phyloP scores from a whole-genome alignment of 495 filamentous ascomycete species.

The Neurospora terricola region DNA sequence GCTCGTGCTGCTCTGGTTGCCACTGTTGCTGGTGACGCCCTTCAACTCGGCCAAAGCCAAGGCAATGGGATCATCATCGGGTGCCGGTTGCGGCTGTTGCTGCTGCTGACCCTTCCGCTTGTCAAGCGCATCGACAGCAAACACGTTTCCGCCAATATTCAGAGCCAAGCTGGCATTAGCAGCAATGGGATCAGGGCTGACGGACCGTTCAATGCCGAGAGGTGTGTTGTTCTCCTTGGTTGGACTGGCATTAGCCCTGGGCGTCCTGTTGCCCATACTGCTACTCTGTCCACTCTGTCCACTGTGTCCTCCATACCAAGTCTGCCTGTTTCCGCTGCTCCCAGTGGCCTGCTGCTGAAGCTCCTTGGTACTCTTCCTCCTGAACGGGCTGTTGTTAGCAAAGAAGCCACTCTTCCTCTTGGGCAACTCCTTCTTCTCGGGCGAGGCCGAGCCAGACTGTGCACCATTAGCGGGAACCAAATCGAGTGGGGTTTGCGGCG shows the following conservation, averaged over 20 bases:
- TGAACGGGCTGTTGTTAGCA: conserved; percentile 85
- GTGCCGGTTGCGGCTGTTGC: conserved; percentile 20
- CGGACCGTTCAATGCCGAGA: conserved; percentile 32
- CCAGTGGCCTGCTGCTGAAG: conserved; percentile 8
- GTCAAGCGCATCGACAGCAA: conserved; percentile 86
- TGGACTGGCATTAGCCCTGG: conserved; percentile 4
- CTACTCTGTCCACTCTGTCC: background rate
- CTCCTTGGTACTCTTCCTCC: conserved; percentile 88
- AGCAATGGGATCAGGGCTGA: conserved; percentile 79
- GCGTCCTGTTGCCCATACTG: background rate
- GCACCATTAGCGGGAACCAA: conserved; percentile 8
- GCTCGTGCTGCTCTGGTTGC: background rate
- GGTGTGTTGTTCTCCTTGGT: conserved; percentile 18
- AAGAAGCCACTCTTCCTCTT: conserved; percentile 91
- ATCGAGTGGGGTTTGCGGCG: conserved; percentile 10
- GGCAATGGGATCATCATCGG: conserved; percentile 75
- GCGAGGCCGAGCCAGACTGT: conserved; percentile 18
- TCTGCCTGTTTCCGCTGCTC: background rate
- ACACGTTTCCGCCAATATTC: conserved; percentile 95
- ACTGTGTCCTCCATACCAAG: background rate
- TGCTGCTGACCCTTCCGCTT: conserved; percentile 24
- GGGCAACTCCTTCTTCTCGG: conserved; percentile 54
- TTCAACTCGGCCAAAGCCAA: conserved; percentile 88
- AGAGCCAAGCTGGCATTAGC: conserved; percentile 87
- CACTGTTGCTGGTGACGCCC: conserved; percentile 43